Evolutionary conservation across 805 yeast genomes (phyloP), one percentile per base, ranked within the genome.

Genomic region (Suhomyces pyralidae): DNA sequence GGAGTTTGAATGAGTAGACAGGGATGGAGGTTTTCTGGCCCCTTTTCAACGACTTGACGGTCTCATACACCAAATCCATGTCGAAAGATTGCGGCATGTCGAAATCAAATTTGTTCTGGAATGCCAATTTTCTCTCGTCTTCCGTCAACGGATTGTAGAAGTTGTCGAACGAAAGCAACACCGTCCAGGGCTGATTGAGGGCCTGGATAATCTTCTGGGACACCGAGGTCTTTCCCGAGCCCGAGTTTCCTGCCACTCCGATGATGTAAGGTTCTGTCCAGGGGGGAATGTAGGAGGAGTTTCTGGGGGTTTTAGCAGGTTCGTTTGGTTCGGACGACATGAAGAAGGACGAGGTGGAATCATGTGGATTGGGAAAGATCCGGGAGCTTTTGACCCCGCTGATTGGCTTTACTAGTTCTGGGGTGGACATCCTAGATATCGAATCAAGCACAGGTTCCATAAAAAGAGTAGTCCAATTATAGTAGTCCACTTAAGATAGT

Each of bases 201-300:
- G 85, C 84, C 51, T 86, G 81, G 49, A 92, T 88, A 60, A 94
- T 86, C 57, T 82, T 81, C 38, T 90, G 84, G 0, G 97, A 94
- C 17, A 94, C 90, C 34, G 96, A 86, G 0, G 98, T 93, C 65
- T 93, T 93, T 1, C 99, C 99, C 0, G 97, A 89, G 1, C 98
- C 80, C 14, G 76, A 71, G 49, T 74, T 70, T 3, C 84, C 85
- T 2, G 72, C 75, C 7, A 64, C 66, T 0, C 86, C 86, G 40
- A 76, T 81, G 7, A 70, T 79, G 25, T 72, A 76, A 12, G 73
- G 75, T 70, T 58, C 75, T 54, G 64, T 69, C 82, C 65, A 76
- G 43, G 74, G 78, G 22, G 73, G 81, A 49, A 71, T 69, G 53
- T 71, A 71, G 12, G 64, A 45, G 7, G 61, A 62, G 26, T 58